A percentile compares a stretch with the other conserved stretches of the same genome.
Conservation (phyloP, 2,329 filamentous ascomycete species). For the Phialocephala subalpina region DNA sequence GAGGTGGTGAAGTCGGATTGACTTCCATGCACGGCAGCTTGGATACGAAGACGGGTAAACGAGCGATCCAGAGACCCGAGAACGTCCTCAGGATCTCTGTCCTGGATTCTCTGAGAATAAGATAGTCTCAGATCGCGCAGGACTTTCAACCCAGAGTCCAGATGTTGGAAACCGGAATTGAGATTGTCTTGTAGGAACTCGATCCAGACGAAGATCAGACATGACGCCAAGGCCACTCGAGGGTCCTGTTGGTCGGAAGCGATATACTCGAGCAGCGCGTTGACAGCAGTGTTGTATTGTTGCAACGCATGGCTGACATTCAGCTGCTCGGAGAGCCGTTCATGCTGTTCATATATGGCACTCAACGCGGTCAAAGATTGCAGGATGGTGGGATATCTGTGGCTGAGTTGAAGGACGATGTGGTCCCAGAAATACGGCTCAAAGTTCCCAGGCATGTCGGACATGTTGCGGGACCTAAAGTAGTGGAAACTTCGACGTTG, state of each 20-base stretch:
- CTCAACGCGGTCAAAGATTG: conserved; percentile 27
- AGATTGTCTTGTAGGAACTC: conserved; percentile 28
- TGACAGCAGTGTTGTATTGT: conserved; percentile 29
- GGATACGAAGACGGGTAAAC: conserved; percentile 12
- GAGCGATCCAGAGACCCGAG: conserved; percentile 10
- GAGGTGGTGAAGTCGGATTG: not conserved
- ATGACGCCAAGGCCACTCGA: conserved; percentile 21
- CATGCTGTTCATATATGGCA: conserved; percentile 24
- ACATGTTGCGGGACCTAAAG: conserved; percentile 29
- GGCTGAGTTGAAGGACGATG: conserved; percentile 26
- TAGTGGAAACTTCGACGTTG: conserved; percentile 36
- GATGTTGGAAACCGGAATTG: conserved; percentile 22
- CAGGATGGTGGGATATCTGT: conserved; percentile 20
- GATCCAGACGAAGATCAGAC: conserved; percentile 33
- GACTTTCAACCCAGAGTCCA: conserved; percentile 25
- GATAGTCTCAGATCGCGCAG: not conserved
- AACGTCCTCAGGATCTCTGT: conserved; percentile 4
- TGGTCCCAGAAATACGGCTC: conserved; percentile 30
- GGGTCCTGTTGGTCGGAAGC: conserved; percentile 19
- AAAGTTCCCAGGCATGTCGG: conserved; percentile 32
- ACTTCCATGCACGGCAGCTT: conserved; percentile 8
- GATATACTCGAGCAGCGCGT: conserved; percentile 19
- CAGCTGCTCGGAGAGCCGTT: conserved; percentile 2
- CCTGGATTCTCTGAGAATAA: not conserved
- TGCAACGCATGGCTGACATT: conserved; percentile 34